Evolutionary conservation across 2,329 filamentous ascomycete genomes (phyloP).

Genomic region (Stemphylium beticola): DNA sequence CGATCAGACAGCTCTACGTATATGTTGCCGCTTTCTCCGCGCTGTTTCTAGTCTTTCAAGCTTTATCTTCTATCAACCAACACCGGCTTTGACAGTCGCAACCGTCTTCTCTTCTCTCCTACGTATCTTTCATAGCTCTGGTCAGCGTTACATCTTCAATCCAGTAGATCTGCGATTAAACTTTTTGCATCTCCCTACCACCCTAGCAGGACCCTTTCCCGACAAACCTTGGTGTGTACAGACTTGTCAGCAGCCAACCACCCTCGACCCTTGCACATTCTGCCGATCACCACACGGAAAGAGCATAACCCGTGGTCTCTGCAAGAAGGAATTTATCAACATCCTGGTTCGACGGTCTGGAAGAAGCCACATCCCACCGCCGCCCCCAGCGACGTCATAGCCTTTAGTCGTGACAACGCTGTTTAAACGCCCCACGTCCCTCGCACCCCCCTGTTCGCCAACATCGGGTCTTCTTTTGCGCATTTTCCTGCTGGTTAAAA

Average conservation of each 20-base stretch:
- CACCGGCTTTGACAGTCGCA: constrained; percentile 22
- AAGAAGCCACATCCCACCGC: constrained; percentile 6
- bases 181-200: neutral
- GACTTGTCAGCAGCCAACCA: neutral
- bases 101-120: neutral
- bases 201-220: neutral
- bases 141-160: too few relatives aligned
- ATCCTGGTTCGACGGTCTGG: too few relatives aligned
- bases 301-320: constrained; percentile 4
- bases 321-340: neutral
- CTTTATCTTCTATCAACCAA: constrained; percentile 7
- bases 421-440: constrained; percentile 1
- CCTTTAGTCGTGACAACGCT: neutral
- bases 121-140: too few relatives aligned
- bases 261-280: neutral
- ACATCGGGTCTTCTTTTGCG: neutral
- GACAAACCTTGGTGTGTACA: constrained; percentile 1
- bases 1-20: too few relatives aligned
- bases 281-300: constrained; percentile 10
- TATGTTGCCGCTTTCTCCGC: too few relatives aligned
- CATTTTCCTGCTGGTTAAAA: neutral
- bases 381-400: constrained; percentile 11
- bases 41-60: neutral
- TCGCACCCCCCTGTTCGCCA: neutral
- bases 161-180: neutral